Conservation (phyloP, 192 early-diverging fungal genomes). For the Gryganskiella cystojenkinii region DNA sequence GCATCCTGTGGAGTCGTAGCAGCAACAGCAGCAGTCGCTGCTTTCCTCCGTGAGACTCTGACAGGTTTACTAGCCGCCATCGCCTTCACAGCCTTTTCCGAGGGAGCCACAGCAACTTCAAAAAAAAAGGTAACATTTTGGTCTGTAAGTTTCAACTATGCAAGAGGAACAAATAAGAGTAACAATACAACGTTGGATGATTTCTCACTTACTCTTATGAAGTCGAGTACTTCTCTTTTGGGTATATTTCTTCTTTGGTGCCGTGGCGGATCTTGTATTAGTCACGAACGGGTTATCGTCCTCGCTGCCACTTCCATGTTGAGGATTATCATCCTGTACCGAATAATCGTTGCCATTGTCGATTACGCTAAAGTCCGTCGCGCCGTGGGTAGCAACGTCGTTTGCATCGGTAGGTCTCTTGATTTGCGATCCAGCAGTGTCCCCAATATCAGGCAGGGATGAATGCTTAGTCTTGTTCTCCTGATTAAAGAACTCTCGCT, state of each 20-base stretch:
- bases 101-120: conserved; percentile 41
- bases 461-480: no score
- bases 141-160: neutral
- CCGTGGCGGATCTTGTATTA: neutral
- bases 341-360: no score
- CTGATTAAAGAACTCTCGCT: conserved; percentile 20
- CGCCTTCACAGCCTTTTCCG: conserved; percentile 25
- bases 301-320: no score
- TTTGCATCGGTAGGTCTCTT: no score
- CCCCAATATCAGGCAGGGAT: neutral
- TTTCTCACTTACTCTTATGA: conserved; percentile 27
- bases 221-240: conserved; percentile 45
- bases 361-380: no score
- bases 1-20: neutral
- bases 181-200: neutral
- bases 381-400: no score
- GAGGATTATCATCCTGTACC: no score
- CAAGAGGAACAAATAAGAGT: neutral
- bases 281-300: neutral
- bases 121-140: neutral
- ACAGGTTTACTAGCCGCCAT: neutral
- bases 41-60: conserved; percentile 1
- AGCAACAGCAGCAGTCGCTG: neutral
- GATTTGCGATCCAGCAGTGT: no score
- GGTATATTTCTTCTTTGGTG: conserved; percentile 45